phyloP scores from a whole-genome alignment of 345 rosid species.

The Bretschneidera sinensis region DNA sequence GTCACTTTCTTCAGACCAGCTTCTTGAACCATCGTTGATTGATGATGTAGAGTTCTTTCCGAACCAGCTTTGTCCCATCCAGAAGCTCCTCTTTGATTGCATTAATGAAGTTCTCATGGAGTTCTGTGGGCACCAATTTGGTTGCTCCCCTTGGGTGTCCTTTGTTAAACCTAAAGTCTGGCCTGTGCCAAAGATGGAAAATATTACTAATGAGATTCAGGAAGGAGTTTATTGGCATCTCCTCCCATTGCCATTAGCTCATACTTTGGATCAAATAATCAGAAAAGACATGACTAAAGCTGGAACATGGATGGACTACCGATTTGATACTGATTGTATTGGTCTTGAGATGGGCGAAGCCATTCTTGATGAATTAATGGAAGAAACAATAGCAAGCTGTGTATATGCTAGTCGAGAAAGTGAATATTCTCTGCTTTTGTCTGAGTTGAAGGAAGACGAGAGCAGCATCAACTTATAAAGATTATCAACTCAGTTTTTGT shows the following conservation, averaged over 20 bases:
- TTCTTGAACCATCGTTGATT: slow-evolving; percentile 56
- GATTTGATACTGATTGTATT: slow-evolving; percentile 37
- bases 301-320: slow-evolving; percentile 70
- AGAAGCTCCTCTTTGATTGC: slow-evolving; percentile 63
- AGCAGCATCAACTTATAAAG: slow-evolving; percentile 19
- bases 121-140: slow-evolving; percentile 36
- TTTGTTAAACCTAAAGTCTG: slow-evolving; percentile 40
- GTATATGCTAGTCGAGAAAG: slow-evolving; percentile 18
- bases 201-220: slow-evolving; percentile 45
- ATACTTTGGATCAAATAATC: slow-evolving; percentile 64
- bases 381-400: slow-evolving; percentile 41
- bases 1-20: slow-evolving; percentile 52
- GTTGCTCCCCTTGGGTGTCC: slow-evolving; percentile 51
- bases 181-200: slow-evolving; percentile 42
- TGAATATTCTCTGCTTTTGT: slow-evolving; percentile 15
- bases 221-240: slow-evolving; percentile 71
- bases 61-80: slow-evolving; percentile 42
- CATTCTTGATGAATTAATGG: slow-evolving; percentile 59
- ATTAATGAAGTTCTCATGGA: slow-evolving; percentile 75
- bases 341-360: slow-evolving; percentile 44
- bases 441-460: slow-evolving; percentile 30
- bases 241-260: slow-evolving; percentile 58
- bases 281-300: slow-evolving; percentile 58
- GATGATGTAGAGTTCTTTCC: slow-evolving; percentile 50
- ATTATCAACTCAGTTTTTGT: background rate